A percentile compares a stretch with the other conserved stretches of the same genome.
Evolutionary conservation across 2,329 filamentous ascomycete genomes (phyloP).

Genomic region (Diaporthe longicolla): DNA sequence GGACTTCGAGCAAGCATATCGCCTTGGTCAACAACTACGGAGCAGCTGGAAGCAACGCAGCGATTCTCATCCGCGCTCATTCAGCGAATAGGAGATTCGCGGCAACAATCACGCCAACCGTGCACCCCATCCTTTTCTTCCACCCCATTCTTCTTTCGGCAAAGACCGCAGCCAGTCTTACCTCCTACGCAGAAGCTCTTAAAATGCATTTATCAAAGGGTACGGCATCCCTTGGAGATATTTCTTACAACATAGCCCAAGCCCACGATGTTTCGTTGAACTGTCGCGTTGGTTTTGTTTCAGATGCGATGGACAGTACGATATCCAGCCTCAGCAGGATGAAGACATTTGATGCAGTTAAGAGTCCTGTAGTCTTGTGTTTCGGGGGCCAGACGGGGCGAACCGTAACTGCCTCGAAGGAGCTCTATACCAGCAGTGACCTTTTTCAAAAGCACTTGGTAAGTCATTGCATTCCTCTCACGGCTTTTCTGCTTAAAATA

Average conservation of each 20-base stretch:
- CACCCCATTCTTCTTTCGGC: slow-evolving; percentile 40
- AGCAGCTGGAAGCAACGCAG: slow-evolving; percentile 53
- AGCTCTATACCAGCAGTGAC: slow-evolving; percentile 48
- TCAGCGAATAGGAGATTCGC: not conserved
- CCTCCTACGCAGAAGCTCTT: slow-evolving; percentile 13
- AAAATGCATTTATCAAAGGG: not conserved
- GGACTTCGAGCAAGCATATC: slow-evolving; percentile 43
- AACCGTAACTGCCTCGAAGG: slow-evolving; percentile 47
- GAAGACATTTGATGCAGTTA: slow-evolving; percentile 2
- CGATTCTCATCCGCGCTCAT: slow-evolving; percentile 43
- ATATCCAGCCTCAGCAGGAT: slow-evolving; percentile 20
- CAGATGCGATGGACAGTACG: slow-evolving; percentile 6
- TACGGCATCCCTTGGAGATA: not conserved
- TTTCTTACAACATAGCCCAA: slow-evolving; percentile 31
- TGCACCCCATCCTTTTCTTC: slow-evolving; percentile 10
- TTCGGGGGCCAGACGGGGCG: slow-evolving; percentile 56
- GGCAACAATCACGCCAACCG: not conserved
- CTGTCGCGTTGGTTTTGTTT: not conserved
- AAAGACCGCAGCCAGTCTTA: slow-evolving; percentile 42
- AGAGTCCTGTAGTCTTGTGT: slow-evolving; percentile 50
- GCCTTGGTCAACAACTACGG: slow-evolving; percentile 55
- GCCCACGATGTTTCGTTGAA: slow-evolving; percentile 26
- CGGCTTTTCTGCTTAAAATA: not conserved
- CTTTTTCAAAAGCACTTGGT: slow-evolving; percentile 51
- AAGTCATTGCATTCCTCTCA: not conserved